Conservation (phyloP, 495 filamentous ascomycete species). For the Hypoxylon fuscum region DNA sequence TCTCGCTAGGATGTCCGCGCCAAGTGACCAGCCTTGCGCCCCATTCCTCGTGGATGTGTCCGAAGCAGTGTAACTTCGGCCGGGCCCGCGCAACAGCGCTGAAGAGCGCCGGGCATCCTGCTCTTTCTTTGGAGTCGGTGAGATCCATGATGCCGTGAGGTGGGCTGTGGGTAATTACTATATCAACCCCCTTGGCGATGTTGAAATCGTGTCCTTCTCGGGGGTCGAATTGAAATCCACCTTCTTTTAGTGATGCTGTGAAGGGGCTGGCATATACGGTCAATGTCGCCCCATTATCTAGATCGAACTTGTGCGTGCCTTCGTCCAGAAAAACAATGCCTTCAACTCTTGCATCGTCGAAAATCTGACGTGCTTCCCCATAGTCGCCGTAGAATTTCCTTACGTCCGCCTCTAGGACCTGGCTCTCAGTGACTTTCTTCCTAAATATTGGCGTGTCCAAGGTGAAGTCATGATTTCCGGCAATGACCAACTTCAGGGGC, state of each 20-base stretch:
- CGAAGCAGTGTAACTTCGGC: constrained; percentile 74
- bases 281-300: constrained; percentile 66
- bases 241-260: constrained; percentile 62
- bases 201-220: constrained; percentile 60
- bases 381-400: constrained; percentile 31
- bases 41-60: constrained; percentile 79
- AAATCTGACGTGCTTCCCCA: constrained; percentile 34
- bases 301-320: constrained; percentile 63
- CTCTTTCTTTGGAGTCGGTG: constrained; percentile 44
- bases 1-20: no score
- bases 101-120: constrained; percentile 69
- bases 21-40: constrained; percentile 69
- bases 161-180: constrained; percentile 80
- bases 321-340: constrained; percentile 75
- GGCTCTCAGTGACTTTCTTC: no score
- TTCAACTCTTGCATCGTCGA: constrained; percentile 50
- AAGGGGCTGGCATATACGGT: constrained; percentile 77
- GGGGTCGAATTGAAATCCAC: constrained; percentile 71
- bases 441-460: constrained; percentile 63
- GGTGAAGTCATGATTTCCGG: constrained; percentile 82
- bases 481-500: constrained; percentile 79
- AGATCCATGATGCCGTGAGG: constrained; percentile 67
- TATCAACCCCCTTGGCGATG: constrained; percentile 61
- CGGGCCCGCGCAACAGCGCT: constrained; percentile 60
- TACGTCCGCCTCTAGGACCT: constrained; percentile 26